Evolutionary conservation across 176 grass and related monocot species (phyloP).

Genomic region (Musa beccarii): DNA sequence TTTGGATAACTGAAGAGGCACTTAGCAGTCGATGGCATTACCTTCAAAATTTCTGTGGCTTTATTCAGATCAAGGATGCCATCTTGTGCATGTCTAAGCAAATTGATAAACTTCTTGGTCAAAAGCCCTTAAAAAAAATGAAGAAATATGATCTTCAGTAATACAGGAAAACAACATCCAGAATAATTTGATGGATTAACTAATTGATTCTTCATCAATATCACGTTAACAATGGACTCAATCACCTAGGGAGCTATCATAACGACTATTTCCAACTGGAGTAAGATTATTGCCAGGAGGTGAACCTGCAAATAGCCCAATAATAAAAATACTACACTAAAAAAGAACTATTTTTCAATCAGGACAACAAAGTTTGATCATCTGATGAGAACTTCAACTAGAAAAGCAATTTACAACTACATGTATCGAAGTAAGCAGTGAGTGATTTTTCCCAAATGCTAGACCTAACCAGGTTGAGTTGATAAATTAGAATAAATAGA

Average conservation of each 20-base stretch:
- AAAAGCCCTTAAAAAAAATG: constrained; percentile 46
- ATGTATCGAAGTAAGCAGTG: neutral
- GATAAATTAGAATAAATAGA: constrained; percentile 21
- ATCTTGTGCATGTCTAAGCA: constrained; percentile 71
- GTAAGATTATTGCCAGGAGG: constrained; percentile 55
- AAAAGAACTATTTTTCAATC: neutral
- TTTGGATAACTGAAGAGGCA: neutral
- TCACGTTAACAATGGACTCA: neutral
- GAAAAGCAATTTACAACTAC: neutral
- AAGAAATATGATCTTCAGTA: constrained; percentile 2
- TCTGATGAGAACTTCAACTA: neutral
- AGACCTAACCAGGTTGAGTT: neutral
- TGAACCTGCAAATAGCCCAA: constrained; percentile 36
- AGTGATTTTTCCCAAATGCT: neutral
- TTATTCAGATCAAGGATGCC: constrained; percentile 83
- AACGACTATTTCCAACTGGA: constrained; percentile 47
- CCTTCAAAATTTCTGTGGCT: constrained; percentile 57
- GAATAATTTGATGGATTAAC: neutral
- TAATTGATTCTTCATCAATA: neutral
- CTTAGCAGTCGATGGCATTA: constrained; percentile 16
- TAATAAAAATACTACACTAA: neutral
- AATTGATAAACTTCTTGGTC: constrained; percentile 74
- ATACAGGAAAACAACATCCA: constrained; percentile 19
- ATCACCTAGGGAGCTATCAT: constrained; percentile 90
- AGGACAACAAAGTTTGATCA: neutral